Evolutionary conservation across 2,329 filamentous ascomycete genomes (phyloP).

Genomic region (Emydomyces testavorans): DNA sequence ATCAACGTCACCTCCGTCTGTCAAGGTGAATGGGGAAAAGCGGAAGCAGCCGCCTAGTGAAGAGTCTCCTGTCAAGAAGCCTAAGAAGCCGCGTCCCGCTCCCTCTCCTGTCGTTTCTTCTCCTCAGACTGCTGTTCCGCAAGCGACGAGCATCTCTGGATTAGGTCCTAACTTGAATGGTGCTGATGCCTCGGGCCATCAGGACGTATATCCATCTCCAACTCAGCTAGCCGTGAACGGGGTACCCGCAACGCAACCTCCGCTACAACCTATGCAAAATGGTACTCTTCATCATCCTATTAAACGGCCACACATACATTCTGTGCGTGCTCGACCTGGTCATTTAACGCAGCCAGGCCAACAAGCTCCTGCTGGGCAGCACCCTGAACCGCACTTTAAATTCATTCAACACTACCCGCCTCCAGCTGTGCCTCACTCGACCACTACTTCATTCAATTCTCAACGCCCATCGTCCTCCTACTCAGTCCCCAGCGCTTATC

Average conservation of each 20-base stretch:
- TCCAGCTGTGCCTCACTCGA: background rate
- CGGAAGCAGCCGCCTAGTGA: conserved; percentile 16
- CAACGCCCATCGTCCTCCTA: conserved; percentile 35
- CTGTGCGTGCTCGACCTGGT: background rate
- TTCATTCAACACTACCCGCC: conserved; percentile 15
- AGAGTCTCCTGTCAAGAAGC: conserved; percentile 22
- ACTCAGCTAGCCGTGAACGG: background rate
- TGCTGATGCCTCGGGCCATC: background rate
- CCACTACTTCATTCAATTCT: conserved; percentile 20
- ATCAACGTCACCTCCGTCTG: conserved; percentile 35
- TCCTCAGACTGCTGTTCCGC: background rate
- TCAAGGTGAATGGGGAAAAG: conserved; percentile 1
- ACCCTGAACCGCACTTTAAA: conserved; percentile 3
- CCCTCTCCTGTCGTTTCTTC: conserved; percentile 5
- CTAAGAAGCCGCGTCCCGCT: conserved; percentile 7
- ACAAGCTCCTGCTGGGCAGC: background rate
- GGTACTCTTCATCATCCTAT: background rate
- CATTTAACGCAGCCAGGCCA: background rate
- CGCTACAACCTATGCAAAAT: background rate
- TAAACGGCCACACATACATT: background rate
- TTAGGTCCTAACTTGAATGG: conserved; percentile 4
- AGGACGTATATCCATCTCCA: background rate
- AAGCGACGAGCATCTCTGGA: background rate
- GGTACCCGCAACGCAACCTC: background rate
- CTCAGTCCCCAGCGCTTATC: conserved; percentile 25